Evolutionary conservation across 1,284 basidiomycete genomes (phyloP).

Genomic region (Marasmius oreades): DNA sequence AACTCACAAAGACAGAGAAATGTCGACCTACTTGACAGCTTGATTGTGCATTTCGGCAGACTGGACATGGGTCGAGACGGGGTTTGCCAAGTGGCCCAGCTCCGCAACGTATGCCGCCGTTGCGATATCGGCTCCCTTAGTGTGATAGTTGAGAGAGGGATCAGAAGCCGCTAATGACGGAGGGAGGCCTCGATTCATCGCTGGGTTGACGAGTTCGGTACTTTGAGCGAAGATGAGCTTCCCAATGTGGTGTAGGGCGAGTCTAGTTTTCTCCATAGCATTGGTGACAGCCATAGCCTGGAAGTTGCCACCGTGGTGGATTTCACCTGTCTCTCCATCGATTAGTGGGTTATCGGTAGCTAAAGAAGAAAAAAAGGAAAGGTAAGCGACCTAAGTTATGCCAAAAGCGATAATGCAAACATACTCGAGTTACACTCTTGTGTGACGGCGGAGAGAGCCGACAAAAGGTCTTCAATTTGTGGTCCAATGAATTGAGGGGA

Average conservation of each 20-base stretch:
- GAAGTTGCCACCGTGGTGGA: slow-evolving; percentile 87
- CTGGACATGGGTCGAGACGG: slow-evolving; percentile 83
- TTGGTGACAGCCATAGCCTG: slow-evolving; percentile 86
- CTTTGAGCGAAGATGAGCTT: slow-evolving; percentile 82
- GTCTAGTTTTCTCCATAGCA: slow-evolving; percentile 84
- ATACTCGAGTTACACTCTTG: slow-evolving; percentile 84
- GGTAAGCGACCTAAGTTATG: neutral
- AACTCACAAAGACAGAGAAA: too few species aligned
- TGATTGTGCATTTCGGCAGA: slow-evolving; percentile 89
- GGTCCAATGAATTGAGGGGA: slow-evolving; percentile 86
- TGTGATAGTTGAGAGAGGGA: slow-evolving; percentile 79
- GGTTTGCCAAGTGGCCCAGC: slow-evolving; percentile 78
- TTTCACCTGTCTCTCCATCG: slow-evolving; percentile 59
- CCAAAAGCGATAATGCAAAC: slow-evolving; percentile 27
- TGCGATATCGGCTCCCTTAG: slow-evolving; percentile 84
- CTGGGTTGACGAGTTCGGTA: slow-evolving; percentile 78
- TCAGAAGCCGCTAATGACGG: slow-evolving; percentile 79
- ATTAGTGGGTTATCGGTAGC: slow-evolving; percentile 76
- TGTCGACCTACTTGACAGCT: slow-evolving; percentile 64
- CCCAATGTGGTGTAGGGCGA: slow-evolving; percentile 78
- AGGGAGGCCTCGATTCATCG: slow-evolving; percentile 81
- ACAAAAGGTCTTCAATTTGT: slow-evolving; percentile 77
- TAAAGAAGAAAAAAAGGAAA: too few species aligned
- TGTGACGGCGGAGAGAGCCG: slow-evolving; percentile 59
- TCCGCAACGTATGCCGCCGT: slow-evolving; percentile 79